Evolutionary conservation across 495 filamentous ascomycete genomes (phyloP), one percentile per base, ranked within the genome.

Genomic region (Trichoderma gamsii): DNA sequence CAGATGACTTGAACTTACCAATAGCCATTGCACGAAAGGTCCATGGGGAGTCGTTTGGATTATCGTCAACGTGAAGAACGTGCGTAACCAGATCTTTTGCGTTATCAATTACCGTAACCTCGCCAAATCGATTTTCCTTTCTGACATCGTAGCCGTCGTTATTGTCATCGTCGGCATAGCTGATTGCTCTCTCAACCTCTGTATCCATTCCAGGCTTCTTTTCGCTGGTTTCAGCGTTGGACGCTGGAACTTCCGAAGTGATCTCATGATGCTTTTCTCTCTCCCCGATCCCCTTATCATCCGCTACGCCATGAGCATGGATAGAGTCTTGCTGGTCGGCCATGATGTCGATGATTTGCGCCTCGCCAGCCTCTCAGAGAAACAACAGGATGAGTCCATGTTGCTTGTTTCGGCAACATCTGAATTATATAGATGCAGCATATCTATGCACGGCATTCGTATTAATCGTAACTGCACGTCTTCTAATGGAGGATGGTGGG

Each of bases 1-100:
- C 18, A 41, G 23, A 43, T 41, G 27, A 6, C 38, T 16, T 16
- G 18, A 38, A 71, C 74, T 27, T 67, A 77, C 76, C 76, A 21
- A 77, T 49, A 51, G 77, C 70, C n/a, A 76, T 63, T 66, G 72
- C 73, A 6, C 77, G 72, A 66, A 79, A 70, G 0, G 76, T 79
- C 70, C 73, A 75, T 18, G 74, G 72, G 51, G 67, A 74, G 41
- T 76, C 43, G 51, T 69, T 69, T 11, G 77, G 76, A 63, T 79
- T 71, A 69, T 79, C 77, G 41, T 78, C 73, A 12, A 76, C 71
- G 29, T 73, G 68, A 21, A 79, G 70, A 27, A 76, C 70, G 23
- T 78, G 71, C 21, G 76, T 77, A 65, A 77, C 69, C 12, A 78
- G 64, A 25, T 77, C 74, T 51, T 73, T 69, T 59, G 76, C 68